Conservation (phyloP, 2,329 filamentous ascomycete species). For the Colletotrichum ledebouriae region DNA sequence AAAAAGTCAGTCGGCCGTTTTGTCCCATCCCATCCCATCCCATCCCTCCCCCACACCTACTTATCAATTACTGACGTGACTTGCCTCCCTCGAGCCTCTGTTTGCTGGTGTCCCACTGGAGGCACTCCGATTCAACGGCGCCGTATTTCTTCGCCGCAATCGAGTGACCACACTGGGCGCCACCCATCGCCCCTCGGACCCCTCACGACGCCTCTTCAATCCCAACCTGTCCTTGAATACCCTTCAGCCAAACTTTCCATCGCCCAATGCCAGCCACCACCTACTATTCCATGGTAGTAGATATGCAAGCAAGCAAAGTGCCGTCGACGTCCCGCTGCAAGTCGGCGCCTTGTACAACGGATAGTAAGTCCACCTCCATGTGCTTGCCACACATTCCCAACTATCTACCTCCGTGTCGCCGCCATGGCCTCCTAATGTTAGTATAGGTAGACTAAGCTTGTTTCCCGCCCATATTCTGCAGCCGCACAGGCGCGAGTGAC, state of each 20-base stretch:
- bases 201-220: too few relatives aligned
- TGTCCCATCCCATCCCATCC: too few relatives aligned
- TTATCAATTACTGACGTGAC: conserved; percentile 3
- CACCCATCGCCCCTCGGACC: neutral
- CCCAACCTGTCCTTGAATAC: neutral
- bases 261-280: too few relatives aligned
- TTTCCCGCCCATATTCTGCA: neutral
- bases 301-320: conserved; percentile 1
- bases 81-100: conserved; percentile 10
- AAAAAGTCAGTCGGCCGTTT: conserved; percentile 8
- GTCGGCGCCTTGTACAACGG: neutral
- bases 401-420: neutral
- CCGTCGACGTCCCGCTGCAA: conserved; percentile 16
- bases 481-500: conserved; percentile 6
- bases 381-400: neutral
- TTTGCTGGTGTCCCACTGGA: conserved; percentile 1
- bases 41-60: neutral
- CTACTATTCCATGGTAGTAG: too few relatives aligned
- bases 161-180: neutral
- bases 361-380: conserved; percentile 19
- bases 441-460: neutral
- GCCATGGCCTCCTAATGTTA: neutral
- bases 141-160: conserved; percentile 13
- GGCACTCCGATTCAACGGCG: conserved; percentile 8
- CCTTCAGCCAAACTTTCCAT: neutral